phyloP scores from a whole-genome alignment of 2,329 filamentous ascomycete genomes.

The Leptoxyphium fumago region DNA sequence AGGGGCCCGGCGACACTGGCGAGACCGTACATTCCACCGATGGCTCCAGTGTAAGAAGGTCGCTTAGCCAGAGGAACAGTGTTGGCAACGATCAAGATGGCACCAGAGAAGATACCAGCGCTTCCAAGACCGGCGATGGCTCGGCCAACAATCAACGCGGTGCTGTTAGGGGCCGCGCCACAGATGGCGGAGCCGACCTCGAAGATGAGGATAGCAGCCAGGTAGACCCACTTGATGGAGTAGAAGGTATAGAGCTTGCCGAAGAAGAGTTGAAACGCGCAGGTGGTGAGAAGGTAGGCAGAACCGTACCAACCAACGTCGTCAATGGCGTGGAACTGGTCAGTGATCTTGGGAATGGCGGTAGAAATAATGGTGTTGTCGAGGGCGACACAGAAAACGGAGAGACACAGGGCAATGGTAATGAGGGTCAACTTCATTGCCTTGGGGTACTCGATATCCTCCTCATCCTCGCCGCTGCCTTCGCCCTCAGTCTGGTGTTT shows the following conservation, averaged over 20 bases:
- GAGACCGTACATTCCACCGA: constrained; percentile 36
- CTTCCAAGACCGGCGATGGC: constrained; percentile 36
- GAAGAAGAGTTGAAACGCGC: constrained; percentile 28
- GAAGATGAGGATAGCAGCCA: constrained; percentile 32
- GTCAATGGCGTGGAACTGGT: constrained; percentile 31
- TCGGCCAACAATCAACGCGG: constrained; percentile 36
- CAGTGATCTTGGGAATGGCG: constrained; percentile 34
- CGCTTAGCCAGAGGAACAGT: constrained; percentile 31
- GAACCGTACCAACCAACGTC: constrained; percentile 32
- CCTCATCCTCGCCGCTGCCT: constrained; percentile 10
- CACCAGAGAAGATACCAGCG: constrained; percentile 36
- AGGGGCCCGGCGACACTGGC: constrained; percentile 34
- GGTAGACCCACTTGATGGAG: constrained; percentile 28
- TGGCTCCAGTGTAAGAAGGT: constrained; percentile 34
- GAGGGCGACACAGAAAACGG: constrained; percentile 20
- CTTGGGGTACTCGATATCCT: constrained; percentile 22
- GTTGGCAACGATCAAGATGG: constrained; percentile 31
- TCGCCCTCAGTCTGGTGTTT: too few relatives aligned
- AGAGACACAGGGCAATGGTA: constrained; percentile 22
- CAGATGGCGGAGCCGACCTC: constrained; percentile 39
- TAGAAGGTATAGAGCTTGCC: constrained; percentile 35
- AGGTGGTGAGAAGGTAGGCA: constrained; percentile 33
- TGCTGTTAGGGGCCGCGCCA: constrained; percentile 35
- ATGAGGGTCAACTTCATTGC: constrained; percentile 20
- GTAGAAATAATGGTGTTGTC: constrained; percentile 36